Evolutionary conservation across 768 basidiomycete genomes (phyloP).

Genomic region (Mycena rosella): DNA sequence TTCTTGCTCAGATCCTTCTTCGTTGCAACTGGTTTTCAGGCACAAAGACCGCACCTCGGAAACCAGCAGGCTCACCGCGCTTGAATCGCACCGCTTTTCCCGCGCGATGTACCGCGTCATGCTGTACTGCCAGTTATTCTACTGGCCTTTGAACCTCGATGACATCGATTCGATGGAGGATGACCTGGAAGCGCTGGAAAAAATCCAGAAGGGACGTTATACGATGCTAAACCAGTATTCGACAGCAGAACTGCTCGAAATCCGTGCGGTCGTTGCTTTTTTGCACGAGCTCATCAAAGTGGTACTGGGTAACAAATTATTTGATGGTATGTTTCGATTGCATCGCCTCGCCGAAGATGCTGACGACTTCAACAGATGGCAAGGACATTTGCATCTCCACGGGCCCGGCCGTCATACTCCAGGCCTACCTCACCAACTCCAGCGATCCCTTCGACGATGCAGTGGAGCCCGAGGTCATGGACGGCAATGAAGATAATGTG

Average conservation of each 20-base stretch:
- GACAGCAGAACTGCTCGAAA: constrained; percentile 19
- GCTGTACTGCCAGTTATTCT: constrained; percentile 37
- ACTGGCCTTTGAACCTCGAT: constrained; percentile 32
- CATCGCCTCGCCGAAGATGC: too few species aligned
- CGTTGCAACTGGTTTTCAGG: background rate
- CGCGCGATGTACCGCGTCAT: constrained; percentile 36
- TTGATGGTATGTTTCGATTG: constrained; percentile 1
- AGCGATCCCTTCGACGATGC: constrained; percentile 25
- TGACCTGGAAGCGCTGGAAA: constrained; percentile 16
- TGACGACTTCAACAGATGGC: background rate
- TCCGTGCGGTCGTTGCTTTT: constrained; percentile 22
- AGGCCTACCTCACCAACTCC: constrained; percentile 5
- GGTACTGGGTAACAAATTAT: background rate
- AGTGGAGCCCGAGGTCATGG: constrained; percentile 27
- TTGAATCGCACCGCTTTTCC: constrained; percentile 30
- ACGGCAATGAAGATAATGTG: constrained; percentile 23
- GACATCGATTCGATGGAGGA: constrained; percentile 34
- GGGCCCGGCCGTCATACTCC: constrained; percentile 28
- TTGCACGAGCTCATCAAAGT: constrained; percentile 26
- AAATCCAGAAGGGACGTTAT: constrained; percentile 11
- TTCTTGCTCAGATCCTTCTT: too few species aligned
- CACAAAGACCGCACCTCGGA: constrained; percentile 12
- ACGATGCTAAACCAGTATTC: constrained; percentile 22
- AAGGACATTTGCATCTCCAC: constrained; percentile 33
- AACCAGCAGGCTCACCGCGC: constrained; percentile 12